Percentiles rank a stretch among this genome's conserved stretches.
Evolutionary conservation across 768 basidiomycete species (phyloP).

Genomic region (Lentinula aciculospora): DNA sequence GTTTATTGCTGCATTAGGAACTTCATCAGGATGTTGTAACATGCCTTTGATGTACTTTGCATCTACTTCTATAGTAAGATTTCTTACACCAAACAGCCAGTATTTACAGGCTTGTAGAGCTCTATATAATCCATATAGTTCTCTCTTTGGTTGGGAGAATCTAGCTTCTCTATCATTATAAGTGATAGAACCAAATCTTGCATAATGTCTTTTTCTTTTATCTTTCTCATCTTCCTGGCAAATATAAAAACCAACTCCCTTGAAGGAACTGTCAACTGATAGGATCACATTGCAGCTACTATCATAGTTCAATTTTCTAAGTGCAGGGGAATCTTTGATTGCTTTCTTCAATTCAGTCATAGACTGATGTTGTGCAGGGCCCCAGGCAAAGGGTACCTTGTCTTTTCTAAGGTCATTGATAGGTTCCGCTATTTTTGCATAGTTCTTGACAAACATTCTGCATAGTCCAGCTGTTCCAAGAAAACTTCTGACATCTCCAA

Average conservation of each 20-base stretch:
- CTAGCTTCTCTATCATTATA: conserved; percentile 22
- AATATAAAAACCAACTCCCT: conserved; percentile 17
- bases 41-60: conserved; percentile 37
- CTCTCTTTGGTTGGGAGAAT: conserved; percentile 33
- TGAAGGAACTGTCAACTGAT: conserved; percentile 23
- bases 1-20: conserved; percentile 31
- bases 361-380: conserved; percentile 11
- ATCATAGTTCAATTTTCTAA: conserved; percentile 23
- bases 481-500: conserved; percentile 10
- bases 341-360: conserved; percentile 15
- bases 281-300: conserved; percentile 19
- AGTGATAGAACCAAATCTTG: conserved; percentile 26
- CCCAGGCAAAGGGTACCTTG: conserved; percentile 35
- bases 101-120: conserved; percentile 17
- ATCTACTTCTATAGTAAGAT: conserved; percentile 30
- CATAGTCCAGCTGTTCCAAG: conserved; percentile 7
- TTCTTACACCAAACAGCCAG: conserved; percentile 19
- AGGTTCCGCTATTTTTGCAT: background rate
- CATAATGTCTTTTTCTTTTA: conserved; percentile 4
- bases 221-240: conserved; percentile 15
- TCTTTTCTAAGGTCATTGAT: conserved; percentile 3
- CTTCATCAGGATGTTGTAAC: conserved; percentile 31
- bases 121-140: conserved; percentile 30
- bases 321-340: conserved; percentile 15
- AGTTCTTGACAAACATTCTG: conserved; percentile 10